phyloP scores from a whole-genome alignment of 805 yeast genomes.

The Wickerhamiella azymoides region DNA sequence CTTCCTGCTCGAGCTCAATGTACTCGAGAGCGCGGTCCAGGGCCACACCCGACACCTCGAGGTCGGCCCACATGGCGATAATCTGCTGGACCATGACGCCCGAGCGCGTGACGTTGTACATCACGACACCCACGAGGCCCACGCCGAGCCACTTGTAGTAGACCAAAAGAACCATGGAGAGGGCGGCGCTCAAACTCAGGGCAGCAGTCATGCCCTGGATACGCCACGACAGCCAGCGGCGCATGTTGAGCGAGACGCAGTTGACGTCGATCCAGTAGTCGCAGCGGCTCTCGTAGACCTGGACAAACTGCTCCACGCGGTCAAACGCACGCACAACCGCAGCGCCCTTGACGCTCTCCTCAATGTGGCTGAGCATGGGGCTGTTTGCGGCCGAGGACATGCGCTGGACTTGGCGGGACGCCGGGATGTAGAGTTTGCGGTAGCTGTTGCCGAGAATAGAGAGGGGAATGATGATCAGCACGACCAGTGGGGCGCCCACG shows the following conservation, averaged over 20 bases:
- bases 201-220: slow-evolving; percentile 73
- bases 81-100: slow-evolving; percentile 83
- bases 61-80: slow-evolving; percentile 84
- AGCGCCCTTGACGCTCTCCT: slow-evolving; percentile 66
- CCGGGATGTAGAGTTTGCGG: slow-evolving; percentile 51
- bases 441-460: slow-evolving; percentile 44
- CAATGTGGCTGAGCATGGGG: slow-evolving; percentile 69
- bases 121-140: slow-evolving; percentile 80
- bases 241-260: slow-evolving; percentile 69
- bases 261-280: slow-evolving; percentile 25
- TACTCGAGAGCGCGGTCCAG: slow-evolving; percentile 79
- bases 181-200: slow-evolving; percentile 66
- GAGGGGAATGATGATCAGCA: slow-evolving; percentile 44
- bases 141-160: slow-evolving; percentile 50
- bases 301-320: slow-evolving; percentile 47
- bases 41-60: slow-evolving; percentile 83
- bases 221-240: slow-evolving; percentile 87
- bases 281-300: slow-evolving; percentile 19
- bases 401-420: slow-evolving; percentile 66
- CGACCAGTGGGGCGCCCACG: slow-evolving; percentile 55
- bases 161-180: slow-evolving; percentile 53
- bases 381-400: slow-evolving; percentile 52
- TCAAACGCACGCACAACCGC: slow-evolving; percentile 62
- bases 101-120: slow-evolving; percentile 72
- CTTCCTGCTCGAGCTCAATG: slow-evolving; percentile 64